These are phyloP conservation scores for Spathaspora boniae DNA, from an alignment of 805 yeast species.

Conservation along the genomic window DNA sequence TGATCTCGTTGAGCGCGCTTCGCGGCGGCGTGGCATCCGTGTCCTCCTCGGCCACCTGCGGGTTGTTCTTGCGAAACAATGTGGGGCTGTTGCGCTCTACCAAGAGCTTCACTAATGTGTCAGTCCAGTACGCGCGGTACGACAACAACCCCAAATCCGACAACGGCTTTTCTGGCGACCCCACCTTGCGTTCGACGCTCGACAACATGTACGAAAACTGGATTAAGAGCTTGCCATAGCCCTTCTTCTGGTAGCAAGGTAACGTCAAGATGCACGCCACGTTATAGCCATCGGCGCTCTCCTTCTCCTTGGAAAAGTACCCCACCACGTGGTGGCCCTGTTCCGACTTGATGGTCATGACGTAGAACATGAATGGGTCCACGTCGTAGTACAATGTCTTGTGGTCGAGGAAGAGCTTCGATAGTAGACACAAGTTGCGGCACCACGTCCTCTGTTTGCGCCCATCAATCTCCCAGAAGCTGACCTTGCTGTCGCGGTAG, in stretches of 20 bases:
- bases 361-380: conserved; percentile 93
- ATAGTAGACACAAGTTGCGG: conserved; percentile 85
- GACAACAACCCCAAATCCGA: conserved; percentile 92
- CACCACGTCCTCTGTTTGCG: conserved; percentile 97
- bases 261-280: conserved; percentile 95
- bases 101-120: conserved; percentile 70
- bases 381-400: conserved; percentile 96
- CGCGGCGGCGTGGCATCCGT: conserved; percentile 17
- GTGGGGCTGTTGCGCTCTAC: conserved; percentile 52
- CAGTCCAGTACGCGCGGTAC: conserved; percentile 96
- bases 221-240: conserved; percentile 87
- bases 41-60: conserved; percentile 10
- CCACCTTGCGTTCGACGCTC: conserved; percentile 82
- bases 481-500: conserved; percentile 86
- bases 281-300: conserved; percentile 90
- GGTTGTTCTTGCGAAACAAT: conserved; percentile 35
- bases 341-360: conserved; percentile 89
- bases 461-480: conserved; percentile 97
- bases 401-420: conserved; percentile 90
- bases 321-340: conserved; percentile 96
- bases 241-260: conserved; percentile 95
- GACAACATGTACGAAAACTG: conserved; percentile 92
- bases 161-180: conserved; percentile 96
- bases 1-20: conserved; percentile 44
- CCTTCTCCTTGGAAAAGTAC: conserved; percentile 94